phyloP scores from a whole-genome alignment of 306 rosid genomes.

The Parietaria judaica region DNA sequence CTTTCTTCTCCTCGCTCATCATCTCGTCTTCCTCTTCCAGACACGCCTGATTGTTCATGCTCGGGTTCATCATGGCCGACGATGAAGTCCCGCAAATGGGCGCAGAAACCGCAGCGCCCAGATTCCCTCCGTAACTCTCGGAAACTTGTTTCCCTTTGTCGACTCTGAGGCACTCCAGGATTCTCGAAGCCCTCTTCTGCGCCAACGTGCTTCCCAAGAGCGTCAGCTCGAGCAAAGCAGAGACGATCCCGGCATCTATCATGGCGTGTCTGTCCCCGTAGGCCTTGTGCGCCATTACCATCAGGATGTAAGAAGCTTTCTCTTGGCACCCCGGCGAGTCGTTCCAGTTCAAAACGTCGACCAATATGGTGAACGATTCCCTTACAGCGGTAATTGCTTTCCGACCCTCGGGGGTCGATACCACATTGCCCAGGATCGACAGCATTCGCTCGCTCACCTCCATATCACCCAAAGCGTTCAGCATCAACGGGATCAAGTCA shows the following conservation, averaged over 20 bases:
- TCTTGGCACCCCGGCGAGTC: conserved; percentile 93
- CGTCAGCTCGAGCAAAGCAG: conserved; percentile 77
- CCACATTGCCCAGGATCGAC: conserved; percentile 63
- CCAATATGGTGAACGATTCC: conserved; percentile 44
- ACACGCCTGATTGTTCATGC: conserved; percentile 32
- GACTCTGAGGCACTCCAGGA: conserved; percentile 67
- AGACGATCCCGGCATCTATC: conserved; percentile 80
- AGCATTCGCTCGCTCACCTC: conserved; percentile 73
- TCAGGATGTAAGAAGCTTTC: conserved; percentile 76
- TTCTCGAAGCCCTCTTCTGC: conserved; percentile 94
- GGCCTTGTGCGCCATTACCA: conserved; percentile 93
- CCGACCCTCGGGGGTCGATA: conserved; percentile 69
- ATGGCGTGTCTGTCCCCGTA: conserved; percentile 72
- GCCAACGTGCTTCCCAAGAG: conserved; percentile 83
- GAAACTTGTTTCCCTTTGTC: conserved; percentile 78
- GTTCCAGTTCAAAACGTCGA: conserved; percentile 76
- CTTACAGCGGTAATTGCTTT: conserved; percentile 43
- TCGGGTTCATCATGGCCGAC: conserved; percentile 37
- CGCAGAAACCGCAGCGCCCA: conserved; percentile 58
- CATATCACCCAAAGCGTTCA: conserved; percentile 68
- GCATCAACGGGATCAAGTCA: conserved; percentile 44
- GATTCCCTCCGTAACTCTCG: conserved; percentile 38
- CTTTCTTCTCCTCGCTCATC: conserved; percentile 91
- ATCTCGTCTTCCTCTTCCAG: conserved; percentile 44
- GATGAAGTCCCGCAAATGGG: conserved; percentile 63